Conservation (phyloP, 1,284 basidiomycete genomes). For the Leccinum solheimii region DNA sequence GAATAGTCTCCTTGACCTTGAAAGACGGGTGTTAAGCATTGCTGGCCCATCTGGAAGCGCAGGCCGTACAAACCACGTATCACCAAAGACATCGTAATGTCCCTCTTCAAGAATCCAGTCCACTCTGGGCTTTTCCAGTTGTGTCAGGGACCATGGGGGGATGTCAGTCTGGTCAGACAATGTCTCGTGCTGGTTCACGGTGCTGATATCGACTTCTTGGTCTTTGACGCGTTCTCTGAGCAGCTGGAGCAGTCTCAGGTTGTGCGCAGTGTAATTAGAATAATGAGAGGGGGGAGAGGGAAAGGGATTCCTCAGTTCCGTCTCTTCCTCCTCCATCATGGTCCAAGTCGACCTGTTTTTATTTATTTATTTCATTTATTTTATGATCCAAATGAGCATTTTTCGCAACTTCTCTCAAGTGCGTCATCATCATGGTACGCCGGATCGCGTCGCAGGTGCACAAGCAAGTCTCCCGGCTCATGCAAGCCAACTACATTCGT, state of each 20-base stretch:
- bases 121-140: slow-evolving; percentile 76
- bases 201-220: slow-evolving; percentile 36
- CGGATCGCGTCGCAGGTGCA: slow-evolving; percentile 88
- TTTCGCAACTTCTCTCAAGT: background rate
- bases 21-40: slow-evolving; percentile 10
- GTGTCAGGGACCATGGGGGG: slow-evolving; percentile 67
- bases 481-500: slow-evolving; percentile 69
- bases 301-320: slow-evolving; percentile 77
- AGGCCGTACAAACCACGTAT: slow-evolving; percentile 70
- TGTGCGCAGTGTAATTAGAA: slow-evolving; percentile 66
- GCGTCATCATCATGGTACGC: slow-evolving; percentile 67
- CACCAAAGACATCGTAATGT: slow-evolving; percentile 74
- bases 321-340: slow-evolving; percentile 56
- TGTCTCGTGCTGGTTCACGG: slow-evolving; percentile 56
- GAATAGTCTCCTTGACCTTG: slow-evolving; percentile 74
- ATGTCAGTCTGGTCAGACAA: slow-evolving; percentile 68
- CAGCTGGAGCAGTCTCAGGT: slow-evolving; percentile 61
- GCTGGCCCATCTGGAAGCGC: slow-evolving; percentile 16
- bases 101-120: slow-evolving; percentile 80
- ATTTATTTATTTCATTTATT: background rate
- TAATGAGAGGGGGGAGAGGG: slow-evolving; percentile 81
- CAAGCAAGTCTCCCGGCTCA: slow-evolving; percentile 81
- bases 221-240: slow-evolving; percentile 53
- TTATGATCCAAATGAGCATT: background rate
- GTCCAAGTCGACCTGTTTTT: slow-evolving; percentile 3